phyloP scores from a whole-genome alignment of 2,329 filamentous ascomycete genomes.

The Cladosporium sp. region DNA sequence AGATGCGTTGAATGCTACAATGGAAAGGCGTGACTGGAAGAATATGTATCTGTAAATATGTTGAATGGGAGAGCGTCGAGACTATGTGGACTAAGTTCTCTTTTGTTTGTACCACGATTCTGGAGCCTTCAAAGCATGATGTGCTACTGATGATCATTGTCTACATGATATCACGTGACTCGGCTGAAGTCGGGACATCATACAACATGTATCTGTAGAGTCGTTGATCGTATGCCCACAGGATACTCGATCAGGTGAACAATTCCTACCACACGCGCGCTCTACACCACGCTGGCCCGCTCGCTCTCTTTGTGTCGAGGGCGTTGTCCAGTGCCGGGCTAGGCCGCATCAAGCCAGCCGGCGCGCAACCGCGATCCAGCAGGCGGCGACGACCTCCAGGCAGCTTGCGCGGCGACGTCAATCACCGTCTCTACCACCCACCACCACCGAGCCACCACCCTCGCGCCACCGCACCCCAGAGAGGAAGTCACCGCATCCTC shows the following conservation, averaged over 20 bases:
- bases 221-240: too few species aligned
- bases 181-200: background rate
- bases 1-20: slow-evolving; percentile 33
- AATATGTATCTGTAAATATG: slow-evolving; percentile 18
- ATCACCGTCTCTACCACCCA: background rate
- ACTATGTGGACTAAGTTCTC: background rate
- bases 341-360: background rate
- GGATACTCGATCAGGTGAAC: too few species aligned
- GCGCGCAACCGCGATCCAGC: background rate
- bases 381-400: background rate
- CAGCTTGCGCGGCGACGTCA: slow-evolving; percentile 1
- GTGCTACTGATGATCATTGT: background rate
- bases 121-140: background rate
- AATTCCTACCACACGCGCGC: too few species aligned
- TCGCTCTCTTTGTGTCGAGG: too few species aligned
- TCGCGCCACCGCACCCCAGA: slow-evolving; percentile 4
- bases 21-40: background rate
- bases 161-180: background rate
- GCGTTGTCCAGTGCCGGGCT: background rate
- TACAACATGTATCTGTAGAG: too few species aligned
- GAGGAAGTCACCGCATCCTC: background rate
- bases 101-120: background rate
- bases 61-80: slow-evolving; percentile 4
- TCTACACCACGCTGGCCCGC: too few species aligned
- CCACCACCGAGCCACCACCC: background rate